phyloP scores from a whole-genome alignment of 2,329 filamentous ascomycete genomes.

The Colletotrichum sp. region DNA sequence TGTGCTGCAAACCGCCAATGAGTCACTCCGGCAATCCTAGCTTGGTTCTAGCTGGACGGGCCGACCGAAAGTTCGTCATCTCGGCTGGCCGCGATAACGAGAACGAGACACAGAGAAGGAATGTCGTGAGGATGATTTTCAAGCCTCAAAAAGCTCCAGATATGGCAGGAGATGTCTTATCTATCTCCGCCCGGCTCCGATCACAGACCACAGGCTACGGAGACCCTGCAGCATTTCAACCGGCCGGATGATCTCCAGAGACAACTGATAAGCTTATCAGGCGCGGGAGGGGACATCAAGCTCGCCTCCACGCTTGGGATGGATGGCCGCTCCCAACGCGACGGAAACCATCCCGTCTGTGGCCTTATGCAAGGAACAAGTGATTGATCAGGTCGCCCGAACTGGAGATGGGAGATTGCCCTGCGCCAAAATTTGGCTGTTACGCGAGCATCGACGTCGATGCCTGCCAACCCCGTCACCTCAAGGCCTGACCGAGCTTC shows the following conservation, averaged over 20 bases:
- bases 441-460: not conserved
- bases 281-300: not conserved
- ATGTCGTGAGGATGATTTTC: not conserved
- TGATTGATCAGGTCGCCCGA: not conserved
- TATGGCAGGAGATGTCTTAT: not conserved
- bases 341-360: conserved; percentile 12
- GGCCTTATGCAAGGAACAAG: conserved; percentile 19
- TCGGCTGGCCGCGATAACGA: not conserved
- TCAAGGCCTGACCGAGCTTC: not conserved
- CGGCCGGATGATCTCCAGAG: not conserved
- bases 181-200: not conserved
- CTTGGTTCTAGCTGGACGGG: not conserved
- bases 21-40: not conserved
- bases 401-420: conserved; percentile 1
- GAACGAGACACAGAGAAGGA: not conserved
- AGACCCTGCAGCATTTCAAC: not conserved
- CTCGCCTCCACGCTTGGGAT: not conserved
- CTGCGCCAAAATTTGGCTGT: not conserved
- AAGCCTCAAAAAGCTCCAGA: not conserved
- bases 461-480: not conserved
- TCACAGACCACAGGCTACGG: not conserved
- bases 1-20: not conserved
- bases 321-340: not conserved
- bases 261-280: conserved; percentile 19
- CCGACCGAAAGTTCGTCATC: not conserved